Base-by-base conservation (phyloP, 176 grass and related monocot species). In the Stipa capillata region DNA sequence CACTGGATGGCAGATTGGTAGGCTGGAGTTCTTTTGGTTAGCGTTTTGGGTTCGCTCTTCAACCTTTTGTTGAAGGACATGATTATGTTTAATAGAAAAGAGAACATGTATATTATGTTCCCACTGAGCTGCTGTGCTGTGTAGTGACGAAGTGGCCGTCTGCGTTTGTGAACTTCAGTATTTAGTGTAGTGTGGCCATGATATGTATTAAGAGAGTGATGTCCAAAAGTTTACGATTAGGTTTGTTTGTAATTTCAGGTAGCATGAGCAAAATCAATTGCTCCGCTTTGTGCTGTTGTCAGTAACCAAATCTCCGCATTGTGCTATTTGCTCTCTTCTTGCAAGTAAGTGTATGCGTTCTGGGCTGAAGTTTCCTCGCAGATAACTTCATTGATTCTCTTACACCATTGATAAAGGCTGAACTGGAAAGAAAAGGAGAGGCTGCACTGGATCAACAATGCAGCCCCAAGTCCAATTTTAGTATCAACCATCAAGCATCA, bases 61-160 rank as follows among this genome's bases (percentile, higher is more conserved):
- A 84, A 89, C 61, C 6, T 28, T 68, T 84, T 17, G 82, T 85
- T 84, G 87, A 80, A 74, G 44, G 10, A 16, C 39, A 40, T 13
- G 20, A 34, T 28, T 61, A 42, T 20, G 41, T 53, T 20, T 84
- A 32, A 54, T 27, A 6, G 25, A 18, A 41, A 68, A 20, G 7
- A 0, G 13, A 20, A 4, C 21, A 4, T 60, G 40, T 62, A 8
- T 23, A 52, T 27, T 34, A 18, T 55, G 15, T 71, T 59, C 10
- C 16, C 10, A 23, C 7, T 28, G 56, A 31, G 64, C 40, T 35
- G 48, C 18, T 76, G 13, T 76, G 73, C 49, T 53, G 43, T 64
- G n/a, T 13, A 47, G 45, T 85, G 69, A 32, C 21, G 64, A 31
- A 77, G 39, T 53, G 21, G n/a, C 62, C 13, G 0, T 61, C 8